A percentile compares a stretch with the other conserved stretches of the same genome.
phyloP scores from a whole-genome alignment of 176 grass and related monocot genomes.

The Areca catechu region DNA sequence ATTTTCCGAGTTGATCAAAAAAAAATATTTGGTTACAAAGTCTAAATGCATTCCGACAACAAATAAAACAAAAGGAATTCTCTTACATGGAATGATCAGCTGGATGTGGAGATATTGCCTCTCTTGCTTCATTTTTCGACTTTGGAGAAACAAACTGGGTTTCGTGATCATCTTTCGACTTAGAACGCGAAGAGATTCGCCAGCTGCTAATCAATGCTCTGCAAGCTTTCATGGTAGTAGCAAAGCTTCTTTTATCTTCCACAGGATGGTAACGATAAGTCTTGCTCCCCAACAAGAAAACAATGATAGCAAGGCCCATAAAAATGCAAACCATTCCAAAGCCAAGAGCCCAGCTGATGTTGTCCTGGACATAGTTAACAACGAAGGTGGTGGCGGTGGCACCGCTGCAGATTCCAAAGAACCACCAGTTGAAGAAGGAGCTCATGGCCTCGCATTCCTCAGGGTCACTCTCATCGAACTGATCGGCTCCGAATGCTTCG shows the following conservation, averaged over 20 bases:
- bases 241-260: neutral
- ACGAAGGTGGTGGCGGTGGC: conserved; percentile 6
- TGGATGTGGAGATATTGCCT: too few species aligned
- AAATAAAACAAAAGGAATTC: too few species aligned
- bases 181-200: neutral
- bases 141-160: too few species aligned
- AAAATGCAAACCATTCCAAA: conserved; percentile 37
- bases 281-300: conserved; percentile 46
- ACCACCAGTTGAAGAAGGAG: conserved; percentile 80
- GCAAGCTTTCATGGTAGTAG: neutral
- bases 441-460: conserved; percentile 16
- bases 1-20: too few species aligned
- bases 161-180: too few species aligned
- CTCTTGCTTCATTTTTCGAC: too few species aligned
- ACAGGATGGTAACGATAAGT: conserved; percentile 33
- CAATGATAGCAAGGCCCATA: conserved; percentile 23
- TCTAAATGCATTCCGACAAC: too few species aligned
- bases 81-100: too few species aligned
- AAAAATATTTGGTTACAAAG: too few species aligned
- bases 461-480: conserved; percentile 40
- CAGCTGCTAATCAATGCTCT: neutral
- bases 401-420: conserved; percentile 26
- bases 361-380: conserved; percentile 53
- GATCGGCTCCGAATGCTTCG: conserved; percentile 56
- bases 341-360: conserved; percentile 43